Evolutionary conservation across 2,329 filamentous ascomycete genomes (phyloP).

Genomic region (Aspergillaceae sp.): DNA sequence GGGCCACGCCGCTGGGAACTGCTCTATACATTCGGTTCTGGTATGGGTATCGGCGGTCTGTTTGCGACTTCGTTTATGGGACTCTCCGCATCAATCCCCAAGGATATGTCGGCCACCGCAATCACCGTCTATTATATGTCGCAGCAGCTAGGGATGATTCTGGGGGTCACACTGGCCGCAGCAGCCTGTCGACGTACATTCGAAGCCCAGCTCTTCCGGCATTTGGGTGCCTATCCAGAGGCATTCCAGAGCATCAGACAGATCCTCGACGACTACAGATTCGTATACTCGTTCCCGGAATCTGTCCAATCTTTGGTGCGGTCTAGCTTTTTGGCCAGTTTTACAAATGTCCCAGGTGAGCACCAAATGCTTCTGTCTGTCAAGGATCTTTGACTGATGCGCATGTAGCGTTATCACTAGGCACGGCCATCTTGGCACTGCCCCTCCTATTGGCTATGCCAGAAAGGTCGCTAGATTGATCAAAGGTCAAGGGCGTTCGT

Average conservation of each 20-base stretch:
- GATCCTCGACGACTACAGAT: constrained; percentile 7
- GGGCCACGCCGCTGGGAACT: constrained; percentile 7
- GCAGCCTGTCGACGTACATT: too few relatives aligned
- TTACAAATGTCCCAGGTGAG: constrained; percentile 8
- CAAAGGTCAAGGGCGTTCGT: too few relatives aligned
- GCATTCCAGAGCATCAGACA: constrained; percentile 3
- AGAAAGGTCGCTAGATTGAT: too few relatives aligned
- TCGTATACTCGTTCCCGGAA: constrained; percentile 1
- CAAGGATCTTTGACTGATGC: too few relatives aligned
- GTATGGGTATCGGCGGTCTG: constrained; percentile 7
- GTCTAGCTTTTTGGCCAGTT: constrained; percentile 6
- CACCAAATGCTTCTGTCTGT: too few relatives aligned
- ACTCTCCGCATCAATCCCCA: constrained; percentile 4
- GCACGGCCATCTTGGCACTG: too few relatives aligned
- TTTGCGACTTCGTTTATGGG: constrained; percentile 11
- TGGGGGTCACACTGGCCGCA: not conserved
- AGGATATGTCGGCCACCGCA: constrained; percentile 3
- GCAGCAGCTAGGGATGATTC: constrained; percentile 12
- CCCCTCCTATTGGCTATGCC: too few relatives aligned
- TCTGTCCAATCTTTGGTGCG: constrained; percentile 3
- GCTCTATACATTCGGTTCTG: constrained; percentile 6
- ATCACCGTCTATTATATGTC: constrained; percentile 10
- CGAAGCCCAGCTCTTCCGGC: too few relatives aligned
- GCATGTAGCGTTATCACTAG: too few relatives aligned
- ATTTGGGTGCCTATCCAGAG: too few relatives aligned